A percentile compares a stretch with the other conserved stretches of the same genome.
phyloP scores from a whole-genome alignment of 2,329 filamentous ascomycete genomes.

The Monosporascus sp. region DNA sequence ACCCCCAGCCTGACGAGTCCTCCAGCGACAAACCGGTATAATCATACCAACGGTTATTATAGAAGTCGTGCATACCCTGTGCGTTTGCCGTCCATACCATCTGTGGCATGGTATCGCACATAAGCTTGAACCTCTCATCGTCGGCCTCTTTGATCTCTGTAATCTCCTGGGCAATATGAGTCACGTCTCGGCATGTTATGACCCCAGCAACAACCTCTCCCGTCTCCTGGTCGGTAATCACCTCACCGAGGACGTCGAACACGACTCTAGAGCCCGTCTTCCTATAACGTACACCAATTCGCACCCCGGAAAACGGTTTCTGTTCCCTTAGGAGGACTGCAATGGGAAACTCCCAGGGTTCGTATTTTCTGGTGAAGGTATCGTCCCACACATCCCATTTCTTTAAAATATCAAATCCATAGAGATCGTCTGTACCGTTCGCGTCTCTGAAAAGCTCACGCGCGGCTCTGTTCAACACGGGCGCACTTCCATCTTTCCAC shows the following conservation, averaged over 20 bases:
- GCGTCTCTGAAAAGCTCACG: slow-evolving; percentile 43
- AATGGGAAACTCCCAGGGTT: slow-evolving; percentile 60
- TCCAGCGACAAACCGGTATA: slow-evolving; percentile 65
- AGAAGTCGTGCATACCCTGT: slow-evolving; percentile 66
- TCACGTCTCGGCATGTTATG: slow-evolving; percentile 67
- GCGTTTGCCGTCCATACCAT: slow-evolving; percentile 69
- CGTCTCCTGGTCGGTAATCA: slow-evolving; percentile 59
- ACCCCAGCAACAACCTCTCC: slow-evolving; percentile 71
- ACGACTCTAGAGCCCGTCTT: slow-evolving; percentile 46
- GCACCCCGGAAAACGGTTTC: slow-evolving; percentile 50
- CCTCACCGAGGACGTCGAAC: slow-evolving; percentile 63
- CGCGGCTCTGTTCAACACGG: slow-evolving; percentile 65
- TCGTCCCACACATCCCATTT: slow-evolving; percentile 60
- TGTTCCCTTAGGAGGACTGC: slow-evolving; percentile 57
- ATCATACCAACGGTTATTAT: slow-evolving; percentile 72
- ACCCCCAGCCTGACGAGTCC: slow-evolving; percentile 56
- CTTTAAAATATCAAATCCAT: slow-evolving; percentile 51
- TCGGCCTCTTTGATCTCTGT: slow-evolving; percentile 64
- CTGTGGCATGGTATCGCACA: slow-evolving; percentile 68
- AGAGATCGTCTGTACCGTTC: slow-evolving; percentile 33
- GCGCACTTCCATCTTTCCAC: slow-evolving; percentile 74
- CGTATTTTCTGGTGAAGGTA: slow-evolving; percentile 56
- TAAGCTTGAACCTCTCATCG: slow-evolving; percentile 67
- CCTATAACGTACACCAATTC: slow-evolving; percentile 58
- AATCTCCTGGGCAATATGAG: slow-evolving; percentile 63